Evolutionary conservation across 148 eudicot genomes (phyloP).

Genomic region (Chenopodium album): DNA sequence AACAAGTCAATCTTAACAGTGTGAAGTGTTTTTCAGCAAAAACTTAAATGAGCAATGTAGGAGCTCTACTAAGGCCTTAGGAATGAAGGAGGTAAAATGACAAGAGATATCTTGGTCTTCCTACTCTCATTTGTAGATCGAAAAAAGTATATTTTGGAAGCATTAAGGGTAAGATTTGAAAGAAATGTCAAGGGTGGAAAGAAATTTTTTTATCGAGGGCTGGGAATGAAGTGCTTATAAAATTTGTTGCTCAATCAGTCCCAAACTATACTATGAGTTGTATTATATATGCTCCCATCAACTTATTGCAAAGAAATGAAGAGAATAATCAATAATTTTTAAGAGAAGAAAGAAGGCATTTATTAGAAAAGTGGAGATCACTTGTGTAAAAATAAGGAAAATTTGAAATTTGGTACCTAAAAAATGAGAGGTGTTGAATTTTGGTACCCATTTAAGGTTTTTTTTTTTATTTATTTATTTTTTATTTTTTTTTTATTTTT

Average conservation of each 20-base stretch:
- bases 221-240: background rate
- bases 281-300: background rate
- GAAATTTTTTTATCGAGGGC: background rate
- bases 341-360: background rate
- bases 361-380: background rate
- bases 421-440: too few relatives aligned
- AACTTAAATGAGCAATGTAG: background rate
- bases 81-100: background rate
- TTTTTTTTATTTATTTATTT: fast-evolving
- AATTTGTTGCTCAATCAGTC: background rate
- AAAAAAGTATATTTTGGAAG: background rate
- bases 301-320: background rate
- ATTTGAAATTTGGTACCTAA: too few relatives aligned
- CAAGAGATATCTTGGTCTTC: background rate
- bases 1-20: background rate
- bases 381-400: background rate
- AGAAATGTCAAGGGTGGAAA: background rate
- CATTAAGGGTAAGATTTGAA: background rate
- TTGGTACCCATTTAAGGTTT: too few relatives aligned
- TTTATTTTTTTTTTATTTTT: too few relatives aligned
- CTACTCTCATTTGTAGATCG: background rate
- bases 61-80: background rate
- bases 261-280: background rate
- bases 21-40: background rate
- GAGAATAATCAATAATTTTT: background rate